Base-by-base conservation (phyloP, 2,329 filamentous ascomycete genomes). In the Spiromastix sp. region DNA sequence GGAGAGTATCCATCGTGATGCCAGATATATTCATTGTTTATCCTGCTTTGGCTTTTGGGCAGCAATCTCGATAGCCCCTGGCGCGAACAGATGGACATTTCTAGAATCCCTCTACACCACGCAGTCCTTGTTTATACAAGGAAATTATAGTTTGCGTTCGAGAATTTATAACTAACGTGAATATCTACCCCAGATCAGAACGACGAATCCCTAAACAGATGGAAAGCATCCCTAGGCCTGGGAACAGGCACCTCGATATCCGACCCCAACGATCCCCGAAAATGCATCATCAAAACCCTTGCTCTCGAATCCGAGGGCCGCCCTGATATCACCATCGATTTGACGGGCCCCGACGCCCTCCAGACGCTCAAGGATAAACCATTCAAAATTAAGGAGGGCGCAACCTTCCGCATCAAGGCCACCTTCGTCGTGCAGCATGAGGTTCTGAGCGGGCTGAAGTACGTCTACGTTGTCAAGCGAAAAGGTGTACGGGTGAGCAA, bases 351-450 rank as follows among this genome's bases (percentile, higher is more conserved):
- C 15, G 83, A 79, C 39, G 79, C 83, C 42, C 72, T 94, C 53
- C 69, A 74, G 3, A 74, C 72, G 10, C 79, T 98, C 47, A 93
- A 93, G 69, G 73, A 85, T 56, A 81, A 91, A 59, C 91, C 91
- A 10, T 98, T 98, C 70, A 89, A 76, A 56, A 95, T 98, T 70
- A 98, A 96, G 73, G 91, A 96, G 64, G 86, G 85, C 37, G 77
- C 81, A 49, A 81, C 77, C 50, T 98, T 96, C 69, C 85, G 82
- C 63, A 96, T 96, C 84, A 86, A 83, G 59, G 87, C 82, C 39
- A 76, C 77, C 43, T 98, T 96, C 73, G 82, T 87, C 67, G 91
- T 98, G 30, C 86, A 98, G 70, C 86, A 95, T 60, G 83, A 96
- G 64, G 89, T 98, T 47, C 74, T 96, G 37, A 91, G 84, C 50